phyloP scores from a whole-genome alignment of 331 rosid genomes.

The Telfairia occidentalis region DNA sequence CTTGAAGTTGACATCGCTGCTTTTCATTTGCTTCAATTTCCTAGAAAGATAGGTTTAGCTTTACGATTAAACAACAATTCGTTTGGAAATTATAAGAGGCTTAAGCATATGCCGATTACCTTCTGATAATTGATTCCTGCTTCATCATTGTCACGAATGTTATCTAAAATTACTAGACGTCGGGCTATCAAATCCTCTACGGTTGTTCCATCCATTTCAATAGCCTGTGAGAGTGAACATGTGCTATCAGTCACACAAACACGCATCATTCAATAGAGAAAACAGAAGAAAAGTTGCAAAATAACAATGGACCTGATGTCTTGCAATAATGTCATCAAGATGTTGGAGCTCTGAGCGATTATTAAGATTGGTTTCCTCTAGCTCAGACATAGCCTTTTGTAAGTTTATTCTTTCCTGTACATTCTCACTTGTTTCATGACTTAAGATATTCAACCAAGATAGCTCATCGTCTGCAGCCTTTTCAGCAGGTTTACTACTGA shows the following conservation, averaged over 20 bases:
- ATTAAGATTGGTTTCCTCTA: slow-evolving; percentile 46
- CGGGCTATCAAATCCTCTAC: slow-evolving; percentile 37
- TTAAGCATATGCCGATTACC: slow-evolving; percentile 18
- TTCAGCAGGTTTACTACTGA: slow-evolving; percentile 36
- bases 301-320: slow-evolving; percentile 30
- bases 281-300: neutral
- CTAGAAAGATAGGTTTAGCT: slow-evolving; percentile 18
- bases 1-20: slow-evolving; percentile 43
- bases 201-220: slow-evolving; percentile 32
- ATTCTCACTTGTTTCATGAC: slow-evolving; percentile 53
- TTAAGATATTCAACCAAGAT: slow-evolving; percentile 42
- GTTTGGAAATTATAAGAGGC: neutral
- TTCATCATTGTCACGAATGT: slow-evolving; percentile 55
- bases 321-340: slow-evolving; percentile 52
- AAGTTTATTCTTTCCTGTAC: slow-evolving; percentile 59
- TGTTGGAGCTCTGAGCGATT: slow-evolving; percentile 46
- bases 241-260: neutral
- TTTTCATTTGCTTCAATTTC: slow-evolving; percentile 55
- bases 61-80: slow-evolving; percentile 5
- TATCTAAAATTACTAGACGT: slow-evolving; percentile 48
- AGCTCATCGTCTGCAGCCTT: slow-evolving; percentile 43
- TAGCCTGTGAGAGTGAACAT: slow-evolving; percentile 21
- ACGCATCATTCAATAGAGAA: neutral
- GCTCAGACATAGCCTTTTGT: slow-evolving; percentile 51
- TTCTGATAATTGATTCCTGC: slow-evolving; percentile 39